Percentiles rank a stretch among this genome's conserved stretches.
Evolutionary conservation across 2,329 filamentous ascomycete genomes (phyloP).

Genomic region (Graphiopsis chlorocephala): DNA sequence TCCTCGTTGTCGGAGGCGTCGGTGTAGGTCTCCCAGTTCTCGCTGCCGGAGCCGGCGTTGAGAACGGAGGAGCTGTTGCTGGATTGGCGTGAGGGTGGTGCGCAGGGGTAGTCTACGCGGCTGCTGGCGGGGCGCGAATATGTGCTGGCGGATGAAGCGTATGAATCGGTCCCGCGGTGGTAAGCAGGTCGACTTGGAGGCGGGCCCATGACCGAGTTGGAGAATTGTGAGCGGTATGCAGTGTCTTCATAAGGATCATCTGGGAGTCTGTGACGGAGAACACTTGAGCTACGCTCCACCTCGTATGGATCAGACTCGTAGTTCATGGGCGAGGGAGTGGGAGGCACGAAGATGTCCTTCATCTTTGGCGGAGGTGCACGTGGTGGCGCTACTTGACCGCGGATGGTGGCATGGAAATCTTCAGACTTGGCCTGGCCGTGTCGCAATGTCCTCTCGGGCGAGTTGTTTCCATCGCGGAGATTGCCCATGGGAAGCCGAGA

Average conservation of each 20-base stretch:
- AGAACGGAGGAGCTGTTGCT: constrained; percentile 36
- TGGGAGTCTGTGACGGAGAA: constrained; percentile 60
- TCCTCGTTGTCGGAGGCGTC: constrained; percentile 49
- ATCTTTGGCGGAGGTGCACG: constrained; percentile 83
- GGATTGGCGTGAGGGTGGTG: constrained; percentile 32
- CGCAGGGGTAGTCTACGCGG: constrained; percentile 28
- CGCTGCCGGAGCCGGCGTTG: constrained; percentile 61
- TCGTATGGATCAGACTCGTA: constrained; percentile 38
- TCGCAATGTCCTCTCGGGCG: constrained; percentile 66
- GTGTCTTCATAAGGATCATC: constrained; percentile 84
- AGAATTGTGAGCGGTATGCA: constrained; percentile 31
- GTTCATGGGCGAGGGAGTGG: constrained; percentile 41
- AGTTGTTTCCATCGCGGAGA: constrained; percentile 71
- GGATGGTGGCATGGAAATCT: constrained; percentile 41
- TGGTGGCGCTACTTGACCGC: constrained; percentile 36
- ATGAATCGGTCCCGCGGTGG: constrained; percentile 20
- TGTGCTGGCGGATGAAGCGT: constrained; percentile 19
- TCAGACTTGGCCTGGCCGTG: constrained; percentile 34
- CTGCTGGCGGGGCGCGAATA: constrained; percentile 29
- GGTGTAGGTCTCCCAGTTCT: constrained; percentile 98
- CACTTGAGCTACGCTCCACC: constrained; percentile 54
- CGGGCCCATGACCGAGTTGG: constrained; percentile 24
- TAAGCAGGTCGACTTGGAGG: constrained; percentile 19
- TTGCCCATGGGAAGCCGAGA: constrained; percentile 67
- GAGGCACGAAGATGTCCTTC: constrained; percentile 70